phyloP scores from a whole-genome alignment of 2,329 filamentous ascomycete genomes.

The Stachybotrys chartarum region DNA sequence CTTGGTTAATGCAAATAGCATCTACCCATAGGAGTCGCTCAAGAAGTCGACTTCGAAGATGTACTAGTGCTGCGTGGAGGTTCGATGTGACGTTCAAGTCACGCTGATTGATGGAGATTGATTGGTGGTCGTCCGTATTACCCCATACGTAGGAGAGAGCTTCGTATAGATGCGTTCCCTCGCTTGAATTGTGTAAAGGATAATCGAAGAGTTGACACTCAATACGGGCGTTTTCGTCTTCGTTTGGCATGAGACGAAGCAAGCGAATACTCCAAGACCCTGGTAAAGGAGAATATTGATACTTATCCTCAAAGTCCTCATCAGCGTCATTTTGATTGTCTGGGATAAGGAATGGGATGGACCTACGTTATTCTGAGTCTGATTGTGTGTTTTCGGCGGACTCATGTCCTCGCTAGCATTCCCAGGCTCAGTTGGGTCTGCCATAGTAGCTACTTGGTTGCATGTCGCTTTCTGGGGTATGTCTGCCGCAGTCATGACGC shows the following conservation, averaged over 20 bases:
- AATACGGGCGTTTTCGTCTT: not conserved
- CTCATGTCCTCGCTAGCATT: no score
- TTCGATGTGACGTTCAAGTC: not conserved
- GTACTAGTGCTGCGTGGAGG: not conserved
- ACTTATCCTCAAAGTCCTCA: not conserved
- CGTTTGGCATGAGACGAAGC: constrained; percentile 1
- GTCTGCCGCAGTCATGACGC: no score
- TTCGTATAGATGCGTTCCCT: constrained; percentile 1
- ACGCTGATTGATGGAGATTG: not conserved
- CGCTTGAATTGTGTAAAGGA: not conserved
- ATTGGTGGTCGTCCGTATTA: constrained; percentile 1
- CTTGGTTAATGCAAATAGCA: no score
- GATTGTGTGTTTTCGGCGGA: no score
- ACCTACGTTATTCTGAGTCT: no score
- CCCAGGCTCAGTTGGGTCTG: no score
- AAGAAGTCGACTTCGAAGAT: constrained; percentile 1
- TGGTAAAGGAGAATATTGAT: constrained; percentile 1
- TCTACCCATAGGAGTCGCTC: constrained; percentile 1
- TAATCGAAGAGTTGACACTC: constrained; percentile 1
- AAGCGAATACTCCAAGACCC: not conserved
- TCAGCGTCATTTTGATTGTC: no score
- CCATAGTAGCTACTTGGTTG: no score
- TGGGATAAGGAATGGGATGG: no score
- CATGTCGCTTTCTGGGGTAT: no score
- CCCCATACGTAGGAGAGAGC: constrained; percentile 4